These are phyloP conservation scores for Russula foetens DNA, from an alignment of 768 basidiomycete genomes.

Conservation along the genomic window DNA sequence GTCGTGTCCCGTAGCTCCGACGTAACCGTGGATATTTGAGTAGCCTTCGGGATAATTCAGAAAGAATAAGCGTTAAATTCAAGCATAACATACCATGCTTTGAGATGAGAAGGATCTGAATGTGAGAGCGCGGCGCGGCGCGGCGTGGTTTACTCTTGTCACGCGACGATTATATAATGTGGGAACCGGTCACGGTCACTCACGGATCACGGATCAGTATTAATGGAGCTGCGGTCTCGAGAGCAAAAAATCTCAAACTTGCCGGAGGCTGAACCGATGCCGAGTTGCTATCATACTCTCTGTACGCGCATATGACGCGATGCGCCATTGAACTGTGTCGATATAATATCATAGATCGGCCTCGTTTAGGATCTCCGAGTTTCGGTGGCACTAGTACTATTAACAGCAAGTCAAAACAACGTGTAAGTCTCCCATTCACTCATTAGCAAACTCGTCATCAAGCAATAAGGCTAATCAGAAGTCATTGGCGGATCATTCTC, in stretches of 20 bases:
- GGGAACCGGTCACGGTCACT: too few species aligned
- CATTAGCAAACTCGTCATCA: too few species aligned
- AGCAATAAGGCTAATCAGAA: too few species aligned
- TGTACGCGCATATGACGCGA: not conserved
- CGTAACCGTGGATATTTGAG: constrained; percentile 70
- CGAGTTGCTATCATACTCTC: not conserved
- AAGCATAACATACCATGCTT: constrained; percentile 24
- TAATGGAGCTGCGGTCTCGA: too few species aligned
- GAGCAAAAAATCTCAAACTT: not conserved
- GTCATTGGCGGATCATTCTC: too few species aligned
- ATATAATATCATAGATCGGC: too few species aligned
- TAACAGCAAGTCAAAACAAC: not conserved
- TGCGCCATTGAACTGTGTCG: too few species aligned
- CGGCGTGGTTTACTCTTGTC: not conserved
- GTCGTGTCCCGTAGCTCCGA: constrained; percentile 80
- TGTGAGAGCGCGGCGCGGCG: not conserved
- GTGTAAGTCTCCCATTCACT: not conserved
- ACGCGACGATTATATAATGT: not conserved
- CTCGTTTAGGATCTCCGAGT: too few species aligned
- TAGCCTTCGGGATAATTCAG: constrained; percentile 33
- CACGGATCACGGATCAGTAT: too few species aligned
- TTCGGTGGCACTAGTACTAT: too few species aligned
- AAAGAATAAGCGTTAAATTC: not conserved
- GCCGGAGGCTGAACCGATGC: not conserved
- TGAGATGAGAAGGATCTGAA: not conserved